Evolutionary conservation across 805 yeast genomes (phyloP).

Genomic region (Kazachstania kunashirensis): DNA sequence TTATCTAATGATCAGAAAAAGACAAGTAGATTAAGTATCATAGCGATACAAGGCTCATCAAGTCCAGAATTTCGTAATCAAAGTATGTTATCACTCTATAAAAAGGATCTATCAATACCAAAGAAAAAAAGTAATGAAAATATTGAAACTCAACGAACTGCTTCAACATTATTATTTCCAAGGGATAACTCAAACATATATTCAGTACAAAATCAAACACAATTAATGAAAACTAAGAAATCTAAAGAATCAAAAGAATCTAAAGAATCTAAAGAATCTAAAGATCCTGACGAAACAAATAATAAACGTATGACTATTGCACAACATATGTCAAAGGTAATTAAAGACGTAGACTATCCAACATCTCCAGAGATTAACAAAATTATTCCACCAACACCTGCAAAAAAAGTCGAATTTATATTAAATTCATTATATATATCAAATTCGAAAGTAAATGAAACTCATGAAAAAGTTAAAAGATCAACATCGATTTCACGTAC

Average conservation of each 20-base stretch:
- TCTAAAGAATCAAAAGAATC: background rate
- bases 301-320: background rate
- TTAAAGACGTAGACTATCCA: slow-evolving; percentile 36
- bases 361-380: slow-evolving; percentile 33
- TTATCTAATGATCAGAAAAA: slow-evolving; percentile 11
- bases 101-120: slow-evolving; percentile 10
- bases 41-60: slow-evolving; percentile 24
- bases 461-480: background rate
- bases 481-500: background rate
- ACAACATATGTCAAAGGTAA: slow-evolving; percentile 16
- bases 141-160: slow-evolving; percentile 17
- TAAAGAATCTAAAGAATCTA: too few species aligned
- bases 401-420: slow-evolving; percentile 45
- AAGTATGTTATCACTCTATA: slow-evolving; percentile 24
- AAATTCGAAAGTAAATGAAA: slow-evolving; percentile 7
- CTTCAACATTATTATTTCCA: slow-evolving; percentile 26
- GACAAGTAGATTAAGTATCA: slow-evolving; percentile 22
- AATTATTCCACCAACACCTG: slow-evolving; percentile 60
- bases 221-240: too few species aligned
- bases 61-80: slow-evolving; percentile 27
- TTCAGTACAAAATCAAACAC: too few species aligned
- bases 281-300: slow-evolving; percentile 10
- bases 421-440: slow-evolving; percentile 25
- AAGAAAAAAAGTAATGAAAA: slow-evolving; percentile 7
- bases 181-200: slow-evolving; percentile 17